Conservation (phyloP, 2,329 filamentous ascomycete species). For the Karstenula rhodostoma region DNA sequence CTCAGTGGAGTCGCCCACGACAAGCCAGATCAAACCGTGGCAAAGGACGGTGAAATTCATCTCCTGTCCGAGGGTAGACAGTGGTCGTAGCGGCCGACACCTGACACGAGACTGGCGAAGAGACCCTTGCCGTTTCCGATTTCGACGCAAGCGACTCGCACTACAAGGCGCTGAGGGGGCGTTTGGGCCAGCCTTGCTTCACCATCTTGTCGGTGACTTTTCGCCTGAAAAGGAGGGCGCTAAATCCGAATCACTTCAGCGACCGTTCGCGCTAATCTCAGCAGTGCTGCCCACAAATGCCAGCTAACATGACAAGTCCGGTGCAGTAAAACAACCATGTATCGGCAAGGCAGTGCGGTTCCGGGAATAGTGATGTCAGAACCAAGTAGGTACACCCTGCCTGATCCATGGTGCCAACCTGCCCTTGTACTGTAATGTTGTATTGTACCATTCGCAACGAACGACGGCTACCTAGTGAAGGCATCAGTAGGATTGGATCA, state of each 20-base stretch:
- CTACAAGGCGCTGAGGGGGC: constrained; percentile 24
- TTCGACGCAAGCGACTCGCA: constrained; percentile 34
- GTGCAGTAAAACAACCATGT: constrained; percentile 17
- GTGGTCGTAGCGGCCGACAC: constrained; percentile 38
- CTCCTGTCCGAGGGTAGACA: constrained; percentile 23
- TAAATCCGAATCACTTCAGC: constrained; percentile 37
- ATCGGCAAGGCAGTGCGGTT: constrained; percentile 12
- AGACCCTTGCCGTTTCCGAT: constrained; percentile 44
- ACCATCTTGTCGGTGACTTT: constrained; percentile 22
- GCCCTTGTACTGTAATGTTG: constrained; percentile 19
- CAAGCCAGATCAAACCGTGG: constrained; percentile 17
- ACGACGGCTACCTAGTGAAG: constrained; percentile 30
- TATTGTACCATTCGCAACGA: constrained; percentile 31
- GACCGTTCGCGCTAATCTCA: constrained; percentile 41
- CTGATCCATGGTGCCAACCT: constrained; percentile 29
- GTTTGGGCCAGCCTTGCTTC: constrained; percentile 35
- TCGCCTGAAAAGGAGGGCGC: constrained; percentile 36
- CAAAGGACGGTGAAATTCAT: constrained; percentile 33
- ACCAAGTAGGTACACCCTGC: constrained; percentile 29
- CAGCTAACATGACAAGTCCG: constrained; percentile 33
- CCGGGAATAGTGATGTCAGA: constrained; percentile 44
- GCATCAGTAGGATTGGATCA: constrained; percentile 46
- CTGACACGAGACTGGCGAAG: constrained; percentile 31
- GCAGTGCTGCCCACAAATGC: constrained; percentile 9
- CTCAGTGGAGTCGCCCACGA: constrained; percentile 24